These are phyloP conservation scores for Cordia subcordata DNA, from an alignment of 257 asterid genomes.

Conservation along the genomic window DNA sequence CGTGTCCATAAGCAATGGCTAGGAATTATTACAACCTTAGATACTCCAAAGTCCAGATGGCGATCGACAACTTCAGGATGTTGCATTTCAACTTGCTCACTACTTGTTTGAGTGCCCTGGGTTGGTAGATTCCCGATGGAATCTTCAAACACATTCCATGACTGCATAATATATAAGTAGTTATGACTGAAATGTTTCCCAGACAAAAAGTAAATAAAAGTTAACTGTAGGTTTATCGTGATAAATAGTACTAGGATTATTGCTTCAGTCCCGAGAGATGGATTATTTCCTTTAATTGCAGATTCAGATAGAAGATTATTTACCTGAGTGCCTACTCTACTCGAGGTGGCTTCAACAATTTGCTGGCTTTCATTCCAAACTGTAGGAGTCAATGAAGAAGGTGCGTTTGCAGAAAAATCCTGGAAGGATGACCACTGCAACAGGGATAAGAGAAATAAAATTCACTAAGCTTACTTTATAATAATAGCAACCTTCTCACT, in stretches of 20 bases:
- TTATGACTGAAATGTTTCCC: constrained; percentile 1
- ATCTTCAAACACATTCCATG: constrained; percentile 65
- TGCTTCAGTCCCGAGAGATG: constrained; percentile 4
- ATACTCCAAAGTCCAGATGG: constrained; percentile 27
- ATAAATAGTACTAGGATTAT: background rate
- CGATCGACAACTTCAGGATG: constrained; percentile 38
- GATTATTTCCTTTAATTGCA: constrained; percentile 1
- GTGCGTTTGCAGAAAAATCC: constrained; percentile 23
- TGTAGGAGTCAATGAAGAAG: constrained; percentile 23
- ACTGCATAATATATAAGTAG: constrained; percentile 36
- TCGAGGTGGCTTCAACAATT: constrained; percentile 23
- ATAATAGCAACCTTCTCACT: no score
- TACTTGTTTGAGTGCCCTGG: constrained; percentile 23
- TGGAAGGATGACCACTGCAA: constrained; percentile 32
- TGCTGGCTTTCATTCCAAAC: constrained; percentile 26
- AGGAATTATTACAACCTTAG: constrained; percentile 41
- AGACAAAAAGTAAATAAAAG: background rate
- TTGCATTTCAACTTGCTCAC: constrained; percentile 23
- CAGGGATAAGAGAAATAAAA: constrained; percentile 9
- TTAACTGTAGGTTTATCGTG: background rate
- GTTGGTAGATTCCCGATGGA: constrained; percentile 26
- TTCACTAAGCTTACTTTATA: background rate
- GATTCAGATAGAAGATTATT: constrained; percentile 13
- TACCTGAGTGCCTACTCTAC: constrained; percentile 26
- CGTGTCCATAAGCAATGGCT: constrained; percentile 7